A percentile compares a stretch with the other conserved stretches of the same genome.
These are phyloP conservation scores for Nevesoporus exiguus DNA, from an alignment of 768 basidiomycete species.

Conservation along the genomic window DNA sequence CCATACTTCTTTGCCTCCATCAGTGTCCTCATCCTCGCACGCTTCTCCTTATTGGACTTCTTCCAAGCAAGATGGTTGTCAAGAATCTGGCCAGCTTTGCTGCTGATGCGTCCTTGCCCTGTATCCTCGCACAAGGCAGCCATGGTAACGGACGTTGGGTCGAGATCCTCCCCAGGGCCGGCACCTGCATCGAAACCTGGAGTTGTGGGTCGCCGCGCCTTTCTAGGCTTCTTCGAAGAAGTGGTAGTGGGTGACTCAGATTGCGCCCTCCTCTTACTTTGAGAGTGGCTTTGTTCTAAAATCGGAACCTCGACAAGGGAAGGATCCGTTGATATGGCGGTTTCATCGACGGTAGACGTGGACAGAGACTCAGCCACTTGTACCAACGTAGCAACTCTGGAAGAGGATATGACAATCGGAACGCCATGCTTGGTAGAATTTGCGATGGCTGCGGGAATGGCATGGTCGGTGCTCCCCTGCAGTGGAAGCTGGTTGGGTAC, in stretches of 20 bases:
- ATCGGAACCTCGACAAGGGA: conserved; percentile 19
- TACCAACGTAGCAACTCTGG: conserved; percentile 7
- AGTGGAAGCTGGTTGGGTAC: conserved; percentile 8
- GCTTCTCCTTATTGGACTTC: conserved; percentile 60
- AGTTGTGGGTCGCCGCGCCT: conserved; percentile 43
- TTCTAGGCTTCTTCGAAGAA: conserved; percentile 34
- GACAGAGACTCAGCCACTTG: conserved; percentile 1
- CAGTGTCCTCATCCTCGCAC: conserved; percentile 54
- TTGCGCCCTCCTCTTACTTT: conserved; percentile 19
- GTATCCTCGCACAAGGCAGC: conserved; percentile 73
- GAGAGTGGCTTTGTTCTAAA: conserved; percentile 7
- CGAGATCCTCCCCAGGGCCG: conserved; percentile 71
- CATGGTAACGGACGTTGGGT: conserved; percentile 85
- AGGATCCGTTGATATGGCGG: not conserved
- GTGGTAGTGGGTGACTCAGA: conserved; percentile 16
- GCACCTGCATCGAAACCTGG: conserved; percentile 57
- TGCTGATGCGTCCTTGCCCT: conserved; percentile 75
- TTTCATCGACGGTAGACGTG: not conserved
- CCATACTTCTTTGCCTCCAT: conserved; percentile 81
- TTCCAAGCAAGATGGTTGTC: conserved; percentile 74
- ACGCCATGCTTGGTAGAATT: conserved; percentile 7
- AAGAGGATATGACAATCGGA: conserved; percentile 20
- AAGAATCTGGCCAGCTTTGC: conserved; percentile 69
- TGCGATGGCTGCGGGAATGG: not conserved
- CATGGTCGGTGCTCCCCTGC: conserved; percentile 3